These are phyloP conservation scores for Hyphopichia wangnamkhiaoensis DNA, from an alignment of 1,139 yeast genomes.

Conservation along the genomic window DNA sequence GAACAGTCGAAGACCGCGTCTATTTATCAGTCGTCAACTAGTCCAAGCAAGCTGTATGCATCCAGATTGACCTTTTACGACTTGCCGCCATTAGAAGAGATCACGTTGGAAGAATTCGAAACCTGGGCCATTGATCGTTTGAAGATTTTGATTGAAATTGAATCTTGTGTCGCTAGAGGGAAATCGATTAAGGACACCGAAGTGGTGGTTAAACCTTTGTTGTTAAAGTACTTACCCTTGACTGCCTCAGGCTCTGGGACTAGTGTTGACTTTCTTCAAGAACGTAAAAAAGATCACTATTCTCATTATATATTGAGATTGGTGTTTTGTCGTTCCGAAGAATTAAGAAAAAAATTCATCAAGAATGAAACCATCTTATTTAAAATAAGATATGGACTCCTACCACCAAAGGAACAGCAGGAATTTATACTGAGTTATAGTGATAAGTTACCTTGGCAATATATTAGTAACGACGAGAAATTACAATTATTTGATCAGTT, in stretches of 20 bases:
- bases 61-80: constrained; percentile 66
- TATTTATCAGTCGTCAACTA: constrained; percentile 35
- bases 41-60: constrained; percentile 8
- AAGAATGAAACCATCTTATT: constrained; percentile 76
- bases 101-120: constrained; percentile 90
- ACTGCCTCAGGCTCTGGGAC: constrained; percentile 34
- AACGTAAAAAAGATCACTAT: constrained; percentile 85
- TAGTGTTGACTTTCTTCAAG: constrained; percentile 37
- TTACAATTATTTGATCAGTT: constrained; percentile 49
- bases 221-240: constrained; percentile 68
- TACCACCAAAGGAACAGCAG: constrained; percentile 70
- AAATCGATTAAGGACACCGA: constrained; percentile 68
- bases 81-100: constrained; percentile 76
- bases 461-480: constrained; percentile 66
- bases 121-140: constrained; percentile 93
- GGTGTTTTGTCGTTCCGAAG: constrained; percentile 90
- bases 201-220: constrained; percentile 59
- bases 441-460: constrained; percentile 68
- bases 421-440: constrained; percentile 60
- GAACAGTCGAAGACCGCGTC: constrained; percentile 33
- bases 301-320: constrained; percentile 85
- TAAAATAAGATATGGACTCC: constrained; percentile 64
- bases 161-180: constrained; percentile 68
- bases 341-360: constrained; percentile 74
- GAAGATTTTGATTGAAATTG: constrained; percentile 80